These are phyloP conservation scores for Aspergillus aculeatus DNA, from an alignment of 2,329 filamentous ascomycete genomes.

Conservation along the genomic window DNA sequence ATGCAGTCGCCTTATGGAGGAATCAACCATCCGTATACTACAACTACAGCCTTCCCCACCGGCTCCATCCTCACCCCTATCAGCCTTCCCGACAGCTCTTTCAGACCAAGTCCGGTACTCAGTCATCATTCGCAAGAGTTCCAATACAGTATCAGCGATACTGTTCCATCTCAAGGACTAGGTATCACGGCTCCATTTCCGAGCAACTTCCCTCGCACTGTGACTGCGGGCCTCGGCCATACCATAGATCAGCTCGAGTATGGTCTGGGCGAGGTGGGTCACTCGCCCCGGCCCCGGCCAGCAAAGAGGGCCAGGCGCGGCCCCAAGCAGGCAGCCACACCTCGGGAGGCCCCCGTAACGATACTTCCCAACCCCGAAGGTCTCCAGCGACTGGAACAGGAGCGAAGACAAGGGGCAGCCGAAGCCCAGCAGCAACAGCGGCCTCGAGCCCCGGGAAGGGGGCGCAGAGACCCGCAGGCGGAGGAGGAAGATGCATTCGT, in stretches of 20 bases:
- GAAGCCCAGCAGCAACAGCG: constrained; percentile 28
- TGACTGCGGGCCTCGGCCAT: constrained; percentile 27
- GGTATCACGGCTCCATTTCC: constrained; percentile 39
- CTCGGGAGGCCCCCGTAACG: constrained; percentile 31
- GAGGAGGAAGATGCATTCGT: constrained; percentile 43
- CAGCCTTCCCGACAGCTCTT: constrained; percentile 39
- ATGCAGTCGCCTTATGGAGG: constrained; percentile 27
- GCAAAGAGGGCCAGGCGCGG: constrained; percentile 26
- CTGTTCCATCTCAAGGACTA: constrained; percentile 35
- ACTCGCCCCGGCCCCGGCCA: constrained; percentile 26
- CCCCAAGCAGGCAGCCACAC: constrained; percentile 19
- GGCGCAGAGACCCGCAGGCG: constrained; percentile 37
- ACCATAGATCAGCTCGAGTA: constrained; percentile 20
- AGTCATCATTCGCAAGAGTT: constrained; percentile 41
- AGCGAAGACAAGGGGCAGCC: constrained; percentile 30
- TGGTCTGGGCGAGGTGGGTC: constrained; percentile 19
- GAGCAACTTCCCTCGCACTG: constrained; percentile 29
- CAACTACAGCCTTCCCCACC: constrained; percentile 29
- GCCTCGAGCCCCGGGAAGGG: constrained; percentile 33
- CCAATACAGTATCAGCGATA: constrained; percentile 33
- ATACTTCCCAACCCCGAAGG: constrained; percentile 44
- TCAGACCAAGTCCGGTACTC: constrained; percentile 36
- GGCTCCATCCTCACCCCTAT: constrained; percentile 38
- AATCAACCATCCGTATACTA: constrained; percentile 33
- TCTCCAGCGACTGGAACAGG: constrained; percentile 38